phyloP scores from a whole-genome alignment of 306 rosid species.

The Glycine soja region DNA sequence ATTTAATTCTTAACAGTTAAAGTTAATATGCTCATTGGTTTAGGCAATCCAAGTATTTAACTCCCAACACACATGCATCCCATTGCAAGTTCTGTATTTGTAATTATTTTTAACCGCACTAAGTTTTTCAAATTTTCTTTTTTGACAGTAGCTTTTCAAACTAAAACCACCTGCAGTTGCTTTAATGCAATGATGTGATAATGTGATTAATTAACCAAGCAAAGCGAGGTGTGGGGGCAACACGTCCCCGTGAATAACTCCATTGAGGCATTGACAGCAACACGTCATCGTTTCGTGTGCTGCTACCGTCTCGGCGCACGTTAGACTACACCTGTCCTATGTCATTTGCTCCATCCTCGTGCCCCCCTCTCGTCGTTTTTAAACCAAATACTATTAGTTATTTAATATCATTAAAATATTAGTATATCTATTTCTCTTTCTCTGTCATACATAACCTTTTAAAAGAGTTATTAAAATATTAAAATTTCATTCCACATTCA shows the following conservation, averaged over 20 bases:
- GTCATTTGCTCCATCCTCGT: not conserved
- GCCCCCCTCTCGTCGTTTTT: not conserved
- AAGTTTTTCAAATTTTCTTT: not conserved
- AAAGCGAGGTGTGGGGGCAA: not conserved
- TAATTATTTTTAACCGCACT: not conserved
- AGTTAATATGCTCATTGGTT: no score
- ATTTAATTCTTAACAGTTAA: no score
- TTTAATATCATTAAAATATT: slow-evolving; percentile 13
- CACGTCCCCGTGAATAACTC: not conserved
- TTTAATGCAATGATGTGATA: not conserved
- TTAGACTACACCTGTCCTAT: not conserved
- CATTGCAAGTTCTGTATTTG: no score
- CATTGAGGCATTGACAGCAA: not conserved
- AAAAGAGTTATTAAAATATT: not conserved
- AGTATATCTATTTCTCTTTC: not conserved
- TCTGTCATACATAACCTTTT: not conserved
- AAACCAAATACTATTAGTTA: not conserved
- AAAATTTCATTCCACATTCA: slow-evolving; percentile 5
- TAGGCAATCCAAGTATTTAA: no score
- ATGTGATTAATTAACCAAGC: not conserved
- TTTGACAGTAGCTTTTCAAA: not conserved
- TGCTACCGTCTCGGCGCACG: not conserved
- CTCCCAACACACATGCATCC: not conserved
- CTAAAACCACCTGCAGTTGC: not conserved
- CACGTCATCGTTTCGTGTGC: not conserved